Evolutionary conservation across 208 protist species (phyloP).

Genomic region (Trypanosoma boissoni): DNA sequence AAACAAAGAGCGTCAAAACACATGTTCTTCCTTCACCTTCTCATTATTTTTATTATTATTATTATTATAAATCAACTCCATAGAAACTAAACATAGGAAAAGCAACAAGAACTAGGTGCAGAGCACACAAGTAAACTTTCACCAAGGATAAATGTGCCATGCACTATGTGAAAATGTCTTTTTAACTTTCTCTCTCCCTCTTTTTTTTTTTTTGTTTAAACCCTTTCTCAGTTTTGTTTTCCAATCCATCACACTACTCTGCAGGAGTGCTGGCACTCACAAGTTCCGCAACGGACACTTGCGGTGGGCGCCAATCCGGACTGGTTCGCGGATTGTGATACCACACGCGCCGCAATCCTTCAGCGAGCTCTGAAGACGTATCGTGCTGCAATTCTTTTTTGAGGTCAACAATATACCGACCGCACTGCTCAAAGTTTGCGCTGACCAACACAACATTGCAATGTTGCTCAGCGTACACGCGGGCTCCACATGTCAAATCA

Average conservation of each 20-base stretch:
- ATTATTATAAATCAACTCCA: no score
- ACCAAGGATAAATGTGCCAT: no score
- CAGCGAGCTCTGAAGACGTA: slow-evolving; percentile 14
- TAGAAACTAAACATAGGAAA: no score
- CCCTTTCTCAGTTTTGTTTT: no score
- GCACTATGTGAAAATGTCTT: neutral
- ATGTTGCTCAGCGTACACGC: slow-evolving; percentile 29
- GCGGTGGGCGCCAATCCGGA: slow-evolving; percentile 67
- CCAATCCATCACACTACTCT: no score
- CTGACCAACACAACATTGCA: slow-evolving; percentile 46
- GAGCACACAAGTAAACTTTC: no score
- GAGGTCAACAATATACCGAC: slow-evolving; percentile 62
- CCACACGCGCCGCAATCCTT: slow-evolving; percentile 51
- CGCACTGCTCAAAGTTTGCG: slow-evolving; percentile 49
- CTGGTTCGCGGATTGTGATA: slow-evolving; percentile 80
- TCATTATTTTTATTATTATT: neutral
- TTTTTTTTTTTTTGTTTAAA: neutral
- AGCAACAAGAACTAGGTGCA: no score
- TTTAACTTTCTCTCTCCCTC: neutral
- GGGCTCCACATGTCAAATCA: slow-evolving; percentile 23
- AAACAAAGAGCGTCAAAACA: neutral
- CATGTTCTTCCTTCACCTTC: neutral
- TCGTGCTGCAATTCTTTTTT: slow-evolving; percentile 27
- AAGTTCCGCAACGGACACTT: slow-evolving; percentile 37
- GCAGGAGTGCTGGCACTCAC: neutral